A percentile compares a stretch with the other conserved stretches of the same genome.
phyloP scores from a whole-genome alignment of 2,329 filamentous ascomycete genomes.

The Hymenotorrendiella dingleyae region DNA sequence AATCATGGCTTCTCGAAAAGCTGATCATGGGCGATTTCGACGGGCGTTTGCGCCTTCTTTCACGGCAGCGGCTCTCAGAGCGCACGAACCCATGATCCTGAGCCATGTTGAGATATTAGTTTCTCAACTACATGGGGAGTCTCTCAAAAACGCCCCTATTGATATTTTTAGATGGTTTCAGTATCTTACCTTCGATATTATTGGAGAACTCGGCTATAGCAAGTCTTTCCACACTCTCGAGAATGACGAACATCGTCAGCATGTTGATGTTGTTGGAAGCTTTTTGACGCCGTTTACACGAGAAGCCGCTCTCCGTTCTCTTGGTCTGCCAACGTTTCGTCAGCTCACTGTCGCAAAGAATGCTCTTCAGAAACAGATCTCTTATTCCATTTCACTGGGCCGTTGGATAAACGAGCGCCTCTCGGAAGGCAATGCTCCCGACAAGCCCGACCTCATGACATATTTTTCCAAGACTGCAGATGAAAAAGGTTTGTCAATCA shows the following conservation, averaged over 20 bases:
- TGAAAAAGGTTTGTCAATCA: background rate
- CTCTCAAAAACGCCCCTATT: background rate
- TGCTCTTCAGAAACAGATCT: background rate
- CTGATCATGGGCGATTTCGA: background rate
- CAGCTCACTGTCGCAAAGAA: background rate
- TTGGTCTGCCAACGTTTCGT: background rate
- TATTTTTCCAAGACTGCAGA: background rate
- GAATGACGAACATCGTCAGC: background rate
- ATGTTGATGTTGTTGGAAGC: background rate
- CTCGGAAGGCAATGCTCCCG: background rate
- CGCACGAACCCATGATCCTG: background rate
- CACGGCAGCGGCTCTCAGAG: background rate
- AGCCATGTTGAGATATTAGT: background rate
- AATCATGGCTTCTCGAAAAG: background rate
- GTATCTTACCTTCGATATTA: background rate
- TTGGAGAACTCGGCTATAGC: background rate
- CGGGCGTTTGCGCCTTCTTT: background rate
- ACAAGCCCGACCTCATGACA: background rate
- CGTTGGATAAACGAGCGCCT: background rate
- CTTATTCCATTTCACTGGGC: background rate
- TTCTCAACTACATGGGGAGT: background rate
- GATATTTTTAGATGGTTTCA: background rate
- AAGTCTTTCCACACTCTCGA: background rate
- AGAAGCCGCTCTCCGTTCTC: background rate
- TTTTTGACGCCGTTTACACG: background rate